phyloP scores from a whole-genome alignment of 2,329 filamentous ascomycete genomes.

The Chalara sp. region DNA sequence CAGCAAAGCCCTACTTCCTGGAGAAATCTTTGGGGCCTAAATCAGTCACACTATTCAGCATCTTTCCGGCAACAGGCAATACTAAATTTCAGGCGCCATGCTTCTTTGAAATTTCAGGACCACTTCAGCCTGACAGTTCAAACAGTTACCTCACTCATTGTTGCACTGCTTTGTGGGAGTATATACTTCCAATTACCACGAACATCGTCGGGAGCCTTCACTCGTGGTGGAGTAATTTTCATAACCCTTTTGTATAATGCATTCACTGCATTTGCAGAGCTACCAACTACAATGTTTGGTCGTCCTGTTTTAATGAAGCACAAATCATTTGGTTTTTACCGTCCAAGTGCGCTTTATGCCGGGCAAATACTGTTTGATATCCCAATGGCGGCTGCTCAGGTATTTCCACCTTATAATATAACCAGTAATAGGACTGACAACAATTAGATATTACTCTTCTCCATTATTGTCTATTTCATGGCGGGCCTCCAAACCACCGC shows the following conservation, averaged over 20 bases:
- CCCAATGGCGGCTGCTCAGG: slow-evolving; percentile 51
- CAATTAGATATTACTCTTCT: no score
- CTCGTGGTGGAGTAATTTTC: slow-evolving; percentile 56
- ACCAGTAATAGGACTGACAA: no score
- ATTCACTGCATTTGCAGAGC: slow-evolving; percentile 70
- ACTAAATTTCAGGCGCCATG: no score
- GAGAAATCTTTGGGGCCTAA: no score
- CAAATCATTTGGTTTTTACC: slow-evolving; percentile 62
- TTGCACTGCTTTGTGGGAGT: no score
- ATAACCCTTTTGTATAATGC: slow-evolving; percentile 61
- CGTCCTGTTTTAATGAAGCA: slow-evolving; percentile 63
- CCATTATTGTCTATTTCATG: slow-evolving; percentile 47
- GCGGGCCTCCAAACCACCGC: slow-evolving; percentile 35
- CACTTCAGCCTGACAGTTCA: no score
- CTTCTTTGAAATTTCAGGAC: no score
- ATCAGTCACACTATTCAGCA: no score
- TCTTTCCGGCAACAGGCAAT: no score
- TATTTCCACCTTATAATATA: slow-evolving; percentile 48
- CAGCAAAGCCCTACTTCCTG: no score
- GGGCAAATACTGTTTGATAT: slow-evolving; percentile 59
- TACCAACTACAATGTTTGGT: slow-evolving; percentile 70
- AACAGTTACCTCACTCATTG: no score
- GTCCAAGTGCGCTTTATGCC: slow-evolving; percentile 56
- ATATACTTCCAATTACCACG: slow-evolving; percentile 22
- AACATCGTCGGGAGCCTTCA: slow-evolving; percentile 55